Conservation (phyloP, 2,329 filamentous ascomycete species). For the Fusarium temperatum region DNA sequence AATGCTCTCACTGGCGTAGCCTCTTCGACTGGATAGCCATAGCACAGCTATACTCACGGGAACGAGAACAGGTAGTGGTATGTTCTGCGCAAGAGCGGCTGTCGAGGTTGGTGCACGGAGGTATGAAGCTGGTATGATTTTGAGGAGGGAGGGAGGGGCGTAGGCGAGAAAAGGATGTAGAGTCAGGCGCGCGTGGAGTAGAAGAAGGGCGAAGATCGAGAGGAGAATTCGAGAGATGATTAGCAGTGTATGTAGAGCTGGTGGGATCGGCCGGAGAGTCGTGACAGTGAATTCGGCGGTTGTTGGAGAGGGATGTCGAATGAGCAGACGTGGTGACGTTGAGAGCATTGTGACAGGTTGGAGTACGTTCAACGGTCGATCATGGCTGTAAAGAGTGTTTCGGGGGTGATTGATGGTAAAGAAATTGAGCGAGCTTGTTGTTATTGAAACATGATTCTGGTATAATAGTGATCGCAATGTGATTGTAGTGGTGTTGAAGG, state of each 20-base stretch:
- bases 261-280: constrained; percentile 69
- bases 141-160: constrained; percentile 16
- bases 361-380: not conserved
- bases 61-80: constrained; percentile 53
- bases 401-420: too few species aligned
- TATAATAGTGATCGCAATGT: not conserved
- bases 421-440: too few species aligned
- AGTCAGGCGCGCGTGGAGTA: constrained; percentile 61
- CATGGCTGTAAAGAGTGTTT: not conserved
- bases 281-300: constrained; percentile 95
- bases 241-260: constrained; percentile 55
- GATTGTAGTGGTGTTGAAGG: not conserved
- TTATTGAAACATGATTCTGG: not conserved
- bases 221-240: constrained; percentile 56
- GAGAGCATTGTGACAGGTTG: constrained; percentile 63
- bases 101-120: constrained; percentile 47
- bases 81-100: constrained; percentile 45
- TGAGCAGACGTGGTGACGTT: constrained; percentile 66
- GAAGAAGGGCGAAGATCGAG: constrained; percentile 54
- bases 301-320: constrained; percentile 79
- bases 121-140: constrained; percentile 23
- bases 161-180: constrained; percentile 44
- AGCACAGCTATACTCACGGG: constrained; percentile 49
- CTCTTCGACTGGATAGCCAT: constrained; percentile 56
- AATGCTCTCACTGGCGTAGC: constrained; percentile 78